Base-by-base conservation (phyloP, 768 basidiomycete genomes). In the Auricularia sp. region DNA sequence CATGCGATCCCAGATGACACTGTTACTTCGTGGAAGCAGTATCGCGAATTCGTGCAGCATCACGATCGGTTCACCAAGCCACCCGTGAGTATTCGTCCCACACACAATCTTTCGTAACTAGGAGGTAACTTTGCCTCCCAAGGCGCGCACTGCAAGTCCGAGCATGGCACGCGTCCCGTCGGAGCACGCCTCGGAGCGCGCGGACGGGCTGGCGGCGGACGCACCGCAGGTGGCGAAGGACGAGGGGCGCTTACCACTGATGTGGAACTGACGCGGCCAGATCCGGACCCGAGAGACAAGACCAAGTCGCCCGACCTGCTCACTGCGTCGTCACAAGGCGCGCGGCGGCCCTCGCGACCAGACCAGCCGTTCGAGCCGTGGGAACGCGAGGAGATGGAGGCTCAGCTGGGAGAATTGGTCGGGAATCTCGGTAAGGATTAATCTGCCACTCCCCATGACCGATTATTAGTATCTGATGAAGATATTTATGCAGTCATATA, bases 11-110 rank as follows among this genome's bases (percentile, higher is more conserved):
- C 97, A 4, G 96, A 98, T 73, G 95, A 99, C 72, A 79, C 86
- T 29, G 84, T 98, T 66, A 88, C 87, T 1, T 96, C 95, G 0
- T 99, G 96, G 96, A 94, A 94, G 71, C 90, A 93, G 71, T 98
- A 88, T 76, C 95, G 87, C 72, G 91, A 95, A 67, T 98, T 91
- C 70, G 77, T 88, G 58, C 74, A 79, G 4, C 81, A 88, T 70
- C 88, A 93, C 58, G 91, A 93, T 66, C 83, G 89, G 2, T 70
- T 91, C 66, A 83, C 81, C 69, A 89, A 84, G 74, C 14, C 29
- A 7, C 82, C 81, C 36, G 91, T 90, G 71, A 66, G 83, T 74
- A 21, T 62, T 47, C 43, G 0, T n/a, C 11, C 69, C 33, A 62
- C 64, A 58, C 64, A 23, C 68, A 39, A 67, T 67, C 12, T 53